Conservation (phyloP, 345 rosid genomes). For the Aquilaria sinensis region DNA sequence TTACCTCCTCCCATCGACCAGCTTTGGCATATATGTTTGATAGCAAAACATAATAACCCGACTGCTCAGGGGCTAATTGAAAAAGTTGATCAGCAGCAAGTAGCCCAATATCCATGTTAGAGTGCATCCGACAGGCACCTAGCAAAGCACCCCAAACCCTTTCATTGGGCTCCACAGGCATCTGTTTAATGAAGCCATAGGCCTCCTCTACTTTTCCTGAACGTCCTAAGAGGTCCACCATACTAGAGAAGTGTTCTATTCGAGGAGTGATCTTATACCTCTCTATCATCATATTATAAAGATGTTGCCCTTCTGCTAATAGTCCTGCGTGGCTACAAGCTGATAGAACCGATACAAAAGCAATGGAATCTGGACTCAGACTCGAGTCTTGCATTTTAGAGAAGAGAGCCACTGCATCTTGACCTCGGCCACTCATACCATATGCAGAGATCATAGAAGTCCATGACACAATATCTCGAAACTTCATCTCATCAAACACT, state of each 20-base stretch:
- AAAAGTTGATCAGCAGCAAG: slow-evolving; percentile 65
- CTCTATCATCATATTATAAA: slow-evolving; percentile 46
- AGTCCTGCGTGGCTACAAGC: slow-evolving; percentile 78
- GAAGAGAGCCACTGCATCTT: slow-evolving; percentile 50
- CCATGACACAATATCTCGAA: slow-evolving; percentile 66
- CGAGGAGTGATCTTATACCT: slow-evolving; percentile 41
- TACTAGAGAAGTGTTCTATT: slow-evolving; percentile 68
- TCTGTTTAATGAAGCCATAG: slow-evolving; percentile 35
- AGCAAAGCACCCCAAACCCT: slow-evolving; percentile 74
- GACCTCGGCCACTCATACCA: slow-evolving; percentile 57
- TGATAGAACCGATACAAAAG: slow-evolving; percentile 62
- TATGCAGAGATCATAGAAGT: slow-evolving; percentile 79
- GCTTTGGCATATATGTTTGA: slow-evolving; percentile 79
- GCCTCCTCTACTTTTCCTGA: slow-evolving; percentile 65
- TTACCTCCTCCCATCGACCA: slow-evolving; percentile 68
- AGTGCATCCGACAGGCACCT: slow-evolving; percentile 57
- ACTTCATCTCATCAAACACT: slow-evolving; percentile 54
- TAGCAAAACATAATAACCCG: slow-evolving; percentile 62
- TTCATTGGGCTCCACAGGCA: slow-evolving; percentile 58
- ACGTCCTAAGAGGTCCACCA: slow-evolving; percentile 74
- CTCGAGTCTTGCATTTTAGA: slow-evolving; percentile 50
- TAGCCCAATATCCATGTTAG: slow-evolving; percentile 50
- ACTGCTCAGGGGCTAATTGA: slow-evolving; percentile 52
- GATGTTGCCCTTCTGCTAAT: slow-evolving; percentile 45
- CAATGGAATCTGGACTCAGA: slow-evolving; percentile 57